Base-by-base conservation (phyloP, 2,329 filamentous ascomycete species). In the Fusarium pseudocircinatum region DNA sequence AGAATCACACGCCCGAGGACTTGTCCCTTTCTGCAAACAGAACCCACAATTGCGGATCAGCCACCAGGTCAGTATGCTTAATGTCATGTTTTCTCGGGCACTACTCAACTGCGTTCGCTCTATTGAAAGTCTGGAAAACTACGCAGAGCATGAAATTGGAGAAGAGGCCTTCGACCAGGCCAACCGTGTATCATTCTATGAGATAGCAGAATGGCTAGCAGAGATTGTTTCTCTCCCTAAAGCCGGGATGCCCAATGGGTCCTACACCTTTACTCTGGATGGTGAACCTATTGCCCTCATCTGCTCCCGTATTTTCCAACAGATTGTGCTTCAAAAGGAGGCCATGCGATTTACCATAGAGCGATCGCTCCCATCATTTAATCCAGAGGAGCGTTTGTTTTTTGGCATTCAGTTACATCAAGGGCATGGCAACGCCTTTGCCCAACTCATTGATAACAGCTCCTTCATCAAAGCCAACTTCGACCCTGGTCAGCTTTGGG, bases 121-220 rank as follows among this genome's bases (percentile, higher is more conserved):
- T 22, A 16, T 32, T 13, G 6, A 9, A 28, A 5, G 16, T 4
- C 2, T 59, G 16, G 0, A 44, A 24, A 0, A 0, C 2, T 16
- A 22, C 8, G 28, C 14, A 15, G 0, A 9, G 0, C 53, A 43
- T 26, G 28, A 43, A 6, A 40, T 39, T 30, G 20, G 32, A 8
- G 44, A 2, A 37, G 15, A 0, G 0, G 39, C 32, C 20, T n/a
- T 37, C 14, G 3, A 28, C 0, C 0, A 26, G n/a, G 32, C 24
- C 10, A n/a, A 0, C 3, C 0, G 0, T 7, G 12, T 1, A 4
- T 61, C 6, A 4, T 22, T 56, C 1, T 8, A 0, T n/a, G 16
- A 26, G 6, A 16, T 39, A 2, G 9, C 3, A 10, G 0, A 34
- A 0, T 70, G 61, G 66, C 22, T 70, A 4, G 16, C 36, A 3